These are phyloP conservation scores for Basidiobolus meristosporus DNA, from an alignment of 371 early-diverging fungal genomes.

Conservation along the genomic window DNA sequence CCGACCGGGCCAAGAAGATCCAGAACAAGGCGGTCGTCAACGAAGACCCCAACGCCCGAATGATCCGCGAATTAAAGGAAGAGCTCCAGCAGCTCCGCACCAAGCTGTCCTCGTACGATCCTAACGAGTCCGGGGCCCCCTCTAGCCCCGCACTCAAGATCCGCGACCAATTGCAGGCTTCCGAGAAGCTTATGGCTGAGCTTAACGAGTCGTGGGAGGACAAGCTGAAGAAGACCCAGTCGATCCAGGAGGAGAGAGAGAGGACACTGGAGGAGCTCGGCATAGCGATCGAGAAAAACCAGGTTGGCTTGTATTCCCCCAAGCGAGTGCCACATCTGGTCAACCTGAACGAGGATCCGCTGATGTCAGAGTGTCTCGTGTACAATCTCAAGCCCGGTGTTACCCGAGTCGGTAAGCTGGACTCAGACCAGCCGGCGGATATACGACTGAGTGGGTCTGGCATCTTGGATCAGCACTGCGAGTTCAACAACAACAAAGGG, in stretches of 20 bases:
- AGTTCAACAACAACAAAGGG: conserved; percentile 44
- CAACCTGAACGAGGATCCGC: conserved; percentile 79
- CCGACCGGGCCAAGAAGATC: conserved; percentile 83
- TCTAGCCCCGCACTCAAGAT: conserved; percentile 1
- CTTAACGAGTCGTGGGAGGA: conserved; percentile 75
- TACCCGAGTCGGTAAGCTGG: conserved; percentile 47
- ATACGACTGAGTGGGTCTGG: conserved; percentile 52
- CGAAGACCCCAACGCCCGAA: conserved; percentile 68
- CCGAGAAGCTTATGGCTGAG: conserved; percentile 74
- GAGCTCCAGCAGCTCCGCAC: conserved; percentile 54
- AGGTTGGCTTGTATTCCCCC: conserved; percentile 66
- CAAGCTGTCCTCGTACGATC: conserved; percentile 36
- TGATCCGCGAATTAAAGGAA: conserved; percentile 75
- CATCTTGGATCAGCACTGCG: conserved; percentile 53
- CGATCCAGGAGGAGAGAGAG: conserved; percentile 54
- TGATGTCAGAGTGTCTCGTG: conserved; percentile 76
- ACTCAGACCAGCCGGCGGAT: conserved; percentile 24
- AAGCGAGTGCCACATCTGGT: conserved; percentile 71
- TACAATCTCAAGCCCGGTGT: conserved; percentile 65
- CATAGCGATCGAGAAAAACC: conserved; percentile 49
- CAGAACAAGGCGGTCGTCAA: conserved; percentile 85
- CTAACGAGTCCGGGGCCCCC: conserved; percentile 12
- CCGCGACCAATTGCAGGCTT: conserved; percentile 54
- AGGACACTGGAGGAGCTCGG: conserved; percentile 61
- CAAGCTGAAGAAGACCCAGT: conserved; percentile 53